phyloP scores from a whole-genome alignment of 83 land plant genomes.

The Picea engelmannii region DNA sequence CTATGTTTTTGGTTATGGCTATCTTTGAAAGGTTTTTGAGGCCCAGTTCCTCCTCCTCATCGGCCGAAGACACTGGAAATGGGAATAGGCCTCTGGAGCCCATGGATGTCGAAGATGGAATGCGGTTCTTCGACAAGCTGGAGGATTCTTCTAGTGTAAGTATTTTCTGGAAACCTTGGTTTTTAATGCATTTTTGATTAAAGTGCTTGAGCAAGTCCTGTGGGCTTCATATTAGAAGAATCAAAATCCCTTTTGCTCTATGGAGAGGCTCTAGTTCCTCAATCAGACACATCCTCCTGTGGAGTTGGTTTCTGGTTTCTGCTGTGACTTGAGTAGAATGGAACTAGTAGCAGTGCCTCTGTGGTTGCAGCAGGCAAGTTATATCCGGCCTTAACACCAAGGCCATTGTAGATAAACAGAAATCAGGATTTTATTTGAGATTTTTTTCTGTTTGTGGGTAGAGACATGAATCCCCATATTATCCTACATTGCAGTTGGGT shows the following conservation, averaged over 20 bases:
- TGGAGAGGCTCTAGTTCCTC: neutral
- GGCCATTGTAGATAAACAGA: neutral
- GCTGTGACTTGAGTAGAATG: no score
- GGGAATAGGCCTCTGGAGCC: conserved; percentile 12
- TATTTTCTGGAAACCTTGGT: conserved; percentile 1
- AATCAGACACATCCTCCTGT: neutral
- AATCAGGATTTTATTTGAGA: neutral
- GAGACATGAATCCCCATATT: conserved; percentile 10
- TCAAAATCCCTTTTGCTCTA: neutral
- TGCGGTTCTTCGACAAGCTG: conserved; percentile 24
- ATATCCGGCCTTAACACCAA: neutral
- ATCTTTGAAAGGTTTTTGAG: conserved; percentile 63
- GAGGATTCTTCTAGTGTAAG: conserved; percentile 41
- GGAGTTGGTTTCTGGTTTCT: no score
- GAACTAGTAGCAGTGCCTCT: neutral
- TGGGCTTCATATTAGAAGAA: neutral
- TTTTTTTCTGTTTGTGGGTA: neutral
- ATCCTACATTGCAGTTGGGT: no score
- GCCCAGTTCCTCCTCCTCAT: conserved; percentile 21
- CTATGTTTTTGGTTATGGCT: conserved; percentile 74
- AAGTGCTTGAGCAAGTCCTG: neutral
- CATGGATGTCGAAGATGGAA: conserved; percentile 26
- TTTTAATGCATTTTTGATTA: neutral
- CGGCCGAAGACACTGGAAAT: conserved; percentile 7
- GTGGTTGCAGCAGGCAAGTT: neutral